Base-by-base conservation (phyloP, 2,329 filamentous ascomycete genomes). In the Shiraia bambusicola region DNA sequence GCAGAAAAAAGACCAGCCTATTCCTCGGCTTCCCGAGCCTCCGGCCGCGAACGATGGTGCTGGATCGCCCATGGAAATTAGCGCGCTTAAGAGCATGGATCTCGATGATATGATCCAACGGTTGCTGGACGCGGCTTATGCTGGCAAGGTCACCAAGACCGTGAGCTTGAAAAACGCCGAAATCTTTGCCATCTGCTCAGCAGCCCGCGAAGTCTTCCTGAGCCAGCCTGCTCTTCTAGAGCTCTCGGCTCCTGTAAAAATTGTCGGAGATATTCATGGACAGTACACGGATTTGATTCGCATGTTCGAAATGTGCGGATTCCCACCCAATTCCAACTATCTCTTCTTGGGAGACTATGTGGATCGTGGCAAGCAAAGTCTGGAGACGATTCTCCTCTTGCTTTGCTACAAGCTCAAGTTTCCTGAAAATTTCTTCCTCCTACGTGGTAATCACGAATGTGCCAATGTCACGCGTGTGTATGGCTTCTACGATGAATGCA, bases 271-370 rank as follows among this genome's bases (percentile, higher is more conserved):
- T 66, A 89, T 97, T 11, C 92, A 97, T 66, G 92, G 92, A 36
- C 92, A 97, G 70, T 97, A 95, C 69, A 95, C 90, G 9, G 92
- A 97, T 69, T 75, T 97, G 37, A 94, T 97, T 61, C 84, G 92
- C 50, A 88, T 97, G 80, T 97, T 97, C 63, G 92, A 97, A 69
- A 96, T 96, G 91, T 96, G 92, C 65, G 92, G 92, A 4, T 97
- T 96, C 63, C 92, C 92, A 6, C 92, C 92, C 2, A 86, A 81
- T 49, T 82, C 90, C 28, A 97, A 97, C 73, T 97, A 89, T 65
- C 79, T 97, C 36, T 97, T 96, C 71, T 76, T 97, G 3, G 92
- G 92, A 37, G 92, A 97, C 69, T 97, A 97, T 66, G 92, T 97
- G 61, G 92, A 97, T 68, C 84, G 92, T 40, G 92, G 92, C 58